A percentile compares a stretch with the other conserved stretches of the same genome.
Evolutionary conservation across 495 filamentous ascomycete genomes (phyloP).

Genomic region (Daldinia bambusicola): DNA sequence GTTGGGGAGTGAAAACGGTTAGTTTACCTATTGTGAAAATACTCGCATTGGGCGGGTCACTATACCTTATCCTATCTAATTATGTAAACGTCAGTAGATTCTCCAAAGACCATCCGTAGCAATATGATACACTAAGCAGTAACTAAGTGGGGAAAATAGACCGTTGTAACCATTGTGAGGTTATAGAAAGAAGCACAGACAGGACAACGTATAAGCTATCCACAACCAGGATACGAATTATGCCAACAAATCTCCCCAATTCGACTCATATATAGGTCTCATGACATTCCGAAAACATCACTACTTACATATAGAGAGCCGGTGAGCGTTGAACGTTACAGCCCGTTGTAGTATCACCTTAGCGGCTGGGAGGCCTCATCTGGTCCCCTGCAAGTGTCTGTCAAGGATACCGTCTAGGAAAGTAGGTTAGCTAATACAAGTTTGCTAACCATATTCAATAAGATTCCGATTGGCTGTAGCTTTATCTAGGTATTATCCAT

Average conservation of each 20-base stretch:
- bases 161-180: not conserved
- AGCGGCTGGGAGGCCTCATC: not conserved
- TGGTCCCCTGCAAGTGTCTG: not conserved
- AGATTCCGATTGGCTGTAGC: not conserved
- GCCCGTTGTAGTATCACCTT: conserved; percentile 5
- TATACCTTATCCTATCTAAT: not conserved
- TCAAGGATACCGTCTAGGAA: conserved; percentile 2
- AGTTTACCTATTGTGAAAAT: not conserved
- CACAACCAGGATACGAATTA: not conserved
- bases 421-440: not conserved
- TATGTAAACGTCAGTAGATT: not conserved
- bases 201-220: conserved; percentile 1
- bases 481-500: not conserved
- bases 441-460: not conserved
- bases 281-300: not conserved
- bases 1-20: not conserved
- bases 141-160: conserved; percentile 4
- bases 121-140: not conserved
- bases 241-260: not conserved
- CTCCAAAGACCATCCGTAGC: not conserved
- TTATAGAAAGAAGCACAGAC: not conserved
- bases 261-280: not conserved
- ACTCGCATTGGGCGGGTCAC: not conserved
- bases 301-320: not conserved
- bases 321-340: conserved; percentile 2